Conservation (phyloP, 805 yeast genomes). For the Candida fluviatilis region DNA sequence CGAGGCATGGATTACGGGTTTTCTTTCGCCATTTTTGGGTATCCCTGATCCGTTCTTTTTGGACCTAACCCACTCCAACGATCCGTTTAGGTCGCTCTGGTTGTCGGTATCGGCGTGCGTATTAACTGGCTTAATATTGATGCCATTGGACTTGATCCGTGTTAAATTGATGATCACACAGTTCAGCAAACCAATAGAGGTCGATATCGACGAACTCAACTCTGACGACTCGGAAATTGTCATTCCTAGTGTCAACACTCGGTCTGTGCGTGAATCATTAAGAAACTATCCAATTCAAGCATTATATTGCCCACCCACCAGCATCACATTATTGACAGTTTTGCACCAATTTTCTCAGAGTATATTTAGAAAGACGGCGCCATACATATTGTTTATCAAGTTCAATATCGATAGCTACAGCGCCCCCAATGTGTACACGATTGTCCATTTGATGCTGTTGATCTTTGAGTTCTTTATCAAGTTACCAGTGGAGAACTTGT, state of each 20-base stretch:
- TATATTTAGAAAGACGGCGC: conserved; percentile 63
- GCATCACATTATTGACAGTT: conserved; percentile 43
- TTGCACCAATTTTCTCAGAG: conserved; percentile 58
- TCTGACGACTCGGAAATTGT: conserved; percentile 2
- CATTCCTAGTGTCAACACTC: conserved; percentile 20
- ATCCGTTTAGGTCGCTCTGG: conserved; percentile 63
- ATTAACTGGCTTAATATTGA: conserved; percentile 63
- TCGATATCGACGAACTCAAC: not conserved
- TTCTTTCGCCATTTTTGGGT: conserved; percentile 72
- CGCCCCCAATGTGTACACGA: conserved; percentile 56
- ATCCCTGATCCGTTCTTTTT: conserved; percentile 88
- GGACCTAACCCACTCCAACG: conserved; percentile 76
- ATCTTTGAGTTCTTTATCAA: conserved; percentile 66
- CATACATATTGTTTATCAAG: conserved; percentile 54
- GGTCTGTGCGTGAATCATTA: conserved; percentile 73
- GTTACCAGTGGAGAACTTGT: conserved; percentile 82
- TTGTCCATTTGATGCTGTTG: conserved; percentile 57
- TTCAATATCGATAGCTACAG: conserved; percentile 65
- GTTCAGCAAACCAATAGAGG: conserved; percentile 31
- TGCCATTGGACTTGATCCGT: conserved; percentile 80
- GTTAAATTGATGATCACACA: conserved; percentile 73
- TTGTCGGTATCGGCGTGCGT: conserved; percentile 70
- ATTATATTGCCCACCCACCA: conserved; percentile 53
- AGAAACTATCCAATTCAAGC: conserved; percentile 52
- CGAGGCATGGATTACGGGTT: conserved; percentile 90